A percentile compares a stretch with the other conserved stretches of the same genome.
These are phyloP conservation scores for Conoideocrella luteorostrata DNA, from an alignment of 2,329 filamentous ascomycete genomes.

Conservation along the genomic window DNA sequence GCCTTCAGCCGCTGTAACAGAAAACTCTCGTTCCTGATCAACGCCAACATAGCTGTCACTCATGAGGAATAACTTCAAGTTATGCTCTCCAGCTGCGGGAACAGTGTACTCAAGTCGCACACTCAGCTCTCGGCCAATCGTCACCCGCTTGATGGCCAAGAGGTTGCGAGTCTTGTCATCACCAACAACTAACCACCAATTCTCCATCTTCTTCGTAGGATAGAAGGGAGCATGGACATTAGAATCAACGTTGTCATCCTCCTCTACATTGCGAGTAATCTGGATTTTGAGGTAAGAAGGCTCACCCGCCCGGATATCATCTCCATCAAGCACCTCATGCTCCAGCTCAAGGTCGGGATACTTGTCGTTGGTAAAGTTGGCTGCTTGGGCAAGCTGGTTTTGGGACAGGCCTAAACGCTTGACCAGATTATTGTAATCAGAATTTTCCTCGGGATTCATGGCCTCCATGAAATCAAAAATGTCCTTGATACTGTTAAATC, in stretches of 20 bases:
- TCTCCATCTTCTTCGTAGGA: conserved; percentile 85
- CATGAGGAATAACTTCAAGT: conserved; percentile 89
- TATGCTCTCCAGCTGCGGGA: conserved; percentile 74
- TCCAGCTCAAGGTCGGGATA: conserved; percentile 93
- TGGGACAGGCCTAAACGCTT: conserved; percentile 73
- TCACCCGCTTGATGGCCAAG: conserved; percentile 90
- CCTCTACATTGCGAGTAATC: conserved; percentile 74
- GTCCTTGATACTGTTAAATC: conserved; percentile 65
- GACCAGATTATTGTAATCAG: conserved; percentile 70
- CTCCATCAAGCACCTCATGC: conserved; percentile 76
- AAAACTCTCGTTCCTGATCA: conserved; percentile 89
- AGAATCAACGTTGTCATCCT: conserved; percentile 63
- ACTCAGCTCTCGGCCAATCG: conserved; percentile 71
- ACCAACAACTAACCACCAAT: conserved; percentile 96
- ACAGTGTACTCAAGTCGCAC: conserved; percentile 84
- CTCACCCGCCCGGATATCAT: conserved; percentile 71
- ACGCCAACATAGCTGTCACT: conserved; percentile 96
- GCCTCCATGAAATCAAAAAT: conserved; percentile 98
- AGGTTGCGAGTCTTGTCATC: conserved; percentile 85
- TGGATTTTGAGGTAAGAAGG: conserved; percentile 78
- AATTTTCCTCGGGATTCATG: conserved; percentile 93
- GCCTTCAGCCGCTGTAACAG: conserved; percentile 77
- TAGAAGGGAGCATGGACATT: conserved; percentile 95
- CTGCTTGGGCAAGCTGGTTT: conserved; percentile 79
- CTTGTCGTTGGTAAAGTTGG: conserved; percentile 89